Evolutionary conservation across 768 basidiomycete species (phyloP).

Genomic region (Suillus paluster): DNA sequence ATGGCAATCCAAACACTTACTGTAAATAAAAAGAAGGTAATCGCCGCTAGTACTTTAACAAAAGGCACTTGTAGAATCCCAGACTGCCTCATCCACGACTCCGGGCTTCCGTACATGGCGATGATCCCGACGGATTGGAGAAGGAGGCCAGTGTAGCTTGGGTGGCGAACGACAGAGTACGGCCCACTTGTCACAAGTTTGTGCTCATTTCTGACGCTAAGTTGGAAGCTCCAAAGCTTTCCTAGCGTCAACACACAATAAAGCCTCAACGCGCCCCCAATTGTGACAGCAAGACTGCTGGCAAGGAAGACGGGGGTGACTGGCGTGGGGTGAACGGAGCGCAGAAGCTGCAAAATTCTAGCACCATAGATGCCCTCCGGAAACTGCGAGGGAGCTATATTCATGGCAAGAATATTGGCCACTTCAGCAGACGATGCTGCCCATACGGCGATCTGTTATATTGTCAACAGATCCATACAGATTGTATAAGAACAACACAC

Average conservation of each 20-base stretch:
- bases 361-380: not conserved
- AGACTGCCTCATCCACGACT: not conserved
- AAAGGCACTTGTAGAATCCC: constrained; percentile 1
- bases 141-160: constrained; percentile 16
- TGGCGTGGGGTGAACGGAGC: not conserved
- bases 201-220: constrained; percentile 27
- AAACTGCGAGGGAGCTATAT: not conserved
- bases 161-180: constrained; percentile 29
- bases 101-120: not conserved
- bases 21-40: not conserved
- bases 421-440: constrained; percentile 25
- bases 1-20: not conserved
- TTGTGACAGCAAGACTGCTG: constrained; percentile 19
- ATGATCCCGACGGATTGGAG: not conserved
- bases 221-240: constrained; percentile 30
- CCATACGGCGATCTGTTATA: constrained; percentile 25
- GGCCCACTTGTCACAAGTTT: constrained; percentile 29
- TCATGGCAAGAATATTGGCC: not conserved
- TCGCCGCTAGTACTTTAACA: not conserved
- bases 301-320: constrained; percentile 18
- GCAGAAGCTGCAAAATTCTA: not conserved
- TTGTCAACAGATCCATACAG: not conserved
- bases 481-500: not conserved
- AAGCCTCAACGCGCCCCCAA: constrained; percentile 26
- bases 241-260: constrained; percentile 29